A percentile compares a stretch with the other conserved stretches of the same genome.
These are phyloP conservation scores for Cercis canadensis DNA, from an alignment of 306 rosid species.

Conservation along the genomic window DNA sequence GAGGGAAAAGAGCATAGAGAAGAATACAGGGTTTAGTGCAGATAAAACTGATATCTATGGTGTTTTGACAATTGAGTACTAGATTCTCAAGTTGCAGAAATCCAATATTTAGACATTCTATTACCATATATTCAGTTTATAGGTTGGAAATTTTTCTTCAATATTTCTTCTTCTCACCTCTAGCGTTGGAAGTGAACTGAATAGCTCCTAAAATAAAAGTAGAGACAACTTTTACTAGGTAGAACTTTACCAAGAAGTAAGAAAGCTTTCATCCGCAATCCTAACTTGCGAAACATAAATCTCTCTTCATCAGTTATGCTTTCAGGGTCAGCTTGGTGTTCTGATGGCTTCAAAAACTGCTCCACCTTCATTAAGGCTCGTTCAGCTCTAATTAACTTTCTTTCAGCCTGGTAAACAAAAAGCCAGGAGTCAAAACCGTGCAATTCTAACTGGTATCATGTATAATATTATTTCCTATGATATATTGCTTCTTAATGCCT, in stretches of 20 bases:
- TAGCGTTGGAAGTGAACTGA: slow-evolving; percentile 31
- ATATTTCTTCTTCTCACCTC: slow-evolving; percentile 20
- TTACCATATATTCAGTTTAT: slow-evolving; percentile 1
- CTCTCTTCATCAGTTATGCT: slow-evolving; percentile 98
- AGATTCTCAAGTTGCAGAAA: slow-evolving; percentile 27
- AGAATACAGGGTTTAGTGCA: not conserved
- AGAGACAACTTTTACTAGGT: not conserved
- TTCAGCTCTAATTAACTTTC: slow-evolving; percentile 78
- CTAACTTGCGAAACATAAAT: slow-evolving; percentile 97
- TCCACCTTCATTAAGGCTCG: slow-evolving; percentile 80
- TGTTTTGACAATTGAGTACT: slow-evolving; percentile 9
- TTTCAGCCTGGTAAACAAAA: slow-evolving; percentile 68
- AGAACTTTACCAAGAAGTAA: slow-evolving; percentile 80
- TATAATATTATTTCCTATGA: not conserved
- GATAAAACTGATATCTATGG: slow-evolving; percentile 1
- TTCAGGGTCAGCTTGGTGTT: slow-evolving; percentile 71
- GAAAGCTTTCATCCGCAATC: slow-evolving; percentile 97
- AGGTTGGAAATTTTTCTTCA: slow-evolving; percentile 1
- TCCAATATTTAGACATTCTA: slow-evolving; percentile 22
- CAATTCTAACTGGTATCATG: slow-evolving; percentile 25
- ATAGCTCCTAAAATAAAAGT: slow-evolving; percentile 14
- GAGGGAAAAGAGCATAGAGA: not conserved
- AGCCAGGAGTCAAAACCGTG: slow-evolving; percentile 33
- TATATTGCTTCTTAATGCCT: not conserved
- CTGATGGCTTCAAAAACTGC: slow-evolving; percentile 69